Conservation (phyloP, 2,329 filamentous ascomycete genomes). For the Dendryphion nanum region DNA sequence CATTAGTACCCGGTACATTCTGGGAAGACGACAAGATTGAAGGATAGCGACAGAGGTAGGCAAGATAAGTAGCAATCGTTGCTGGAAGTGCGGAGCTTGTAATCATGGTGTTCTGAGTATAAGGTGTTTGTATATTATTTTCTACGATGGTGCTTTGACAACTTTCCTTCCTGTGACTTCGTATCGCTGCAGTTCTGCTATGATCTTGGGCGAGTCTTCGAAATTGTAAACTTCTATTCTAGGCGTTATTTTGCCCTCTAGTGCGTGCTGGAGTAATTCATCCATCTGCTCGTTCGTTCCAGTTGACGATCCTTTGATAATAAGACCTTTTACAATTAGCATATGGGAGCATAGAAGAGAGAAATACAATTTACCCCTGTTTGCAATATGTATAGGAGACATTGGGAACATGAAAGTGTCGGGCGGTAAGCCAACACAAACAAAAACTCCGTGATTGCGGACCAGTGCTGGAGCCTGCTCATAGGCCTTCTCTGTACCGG, state of each 20-base stretch:
- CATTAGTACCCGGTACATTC: too few species aligned
- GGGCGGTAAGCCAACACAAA: constrained; percentile 49
- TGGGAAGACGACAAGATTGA: too few species aligned
- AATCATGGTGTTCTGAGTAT: too few species aligned
- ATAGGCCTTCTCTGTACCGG: constrained; percentile 47
- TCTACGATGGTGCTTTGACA: constrained; percentile 26
- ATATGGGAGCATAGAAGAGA: not conserved
- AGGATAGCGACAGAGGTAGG: too few species aligned
- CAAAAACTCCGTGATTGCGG: constrained; percentile 47
- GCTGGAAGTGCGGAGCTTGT: too few species aligned
- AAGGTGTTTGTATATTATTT: too few species aligned
- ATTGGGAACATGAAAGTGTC: constrained; percentile 45
- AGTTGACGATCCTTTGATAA: constrained; percentile 48
- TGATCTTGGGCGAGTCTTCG: constrained; percentile 34
- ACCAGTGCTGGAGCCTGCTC: constrained; percentile 44
- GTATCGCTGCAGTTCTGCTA: constrained; percentile 32
- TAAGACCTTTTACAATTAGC: constrained; percentile 29
- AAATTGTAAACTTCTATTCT: constrained; percentile 39
- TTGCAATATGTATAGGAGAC: constrained; percentile 48
- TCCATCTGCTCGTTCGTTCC: constrained; percentile 48
- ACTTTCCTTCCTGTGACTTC: constrained; percentile 39
- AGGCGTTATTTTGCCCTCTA: constrained; percentile 42
- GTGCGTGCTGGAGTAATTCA: constrained; percentile 44
- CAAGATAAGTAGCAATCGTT: too few species aligned
- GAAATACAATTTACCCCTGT: constrained; percentile 35